A percentile compares a stretch with the other conserved stretches of the same genome.
Evolutionary conservation across 1,139 yeast genomes (phyloP).

Genomic region (Nakaseomyces sp.): DNA sequence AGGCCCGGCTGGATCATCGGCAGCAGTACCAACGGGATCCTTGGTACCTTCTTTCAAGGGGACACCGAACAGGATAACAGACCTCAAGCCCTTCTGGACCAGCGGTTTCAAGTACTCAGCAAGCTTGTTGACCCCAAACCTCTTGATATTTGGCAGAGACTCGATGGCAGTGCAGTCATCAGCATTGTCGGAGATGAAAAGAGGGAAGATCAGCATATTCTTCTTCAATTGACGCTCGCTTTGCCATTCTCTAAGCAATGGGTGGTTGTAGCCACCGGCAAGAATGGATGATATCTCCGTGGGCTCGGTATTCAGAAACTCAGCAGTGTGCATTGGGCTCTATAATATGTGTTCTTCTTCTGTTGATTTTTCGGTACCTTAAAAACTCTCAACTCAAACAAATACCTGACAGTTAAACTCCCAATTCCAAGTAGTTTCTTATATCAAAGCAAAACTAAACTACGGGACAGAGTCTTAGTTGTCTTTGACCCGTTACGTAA

Average conservation of each 20-base stretch:
- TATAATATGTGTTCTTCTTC: too few species aligned
- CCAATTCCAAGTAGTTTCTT: too few species aligned
- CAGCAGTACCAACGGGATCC: constrained; percentile 77
- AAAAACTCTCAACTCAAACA: too few species aligned
- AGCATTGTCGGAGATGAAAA: constrained; percentile 71
- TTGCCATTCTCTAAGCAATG: constrained; percentile 87
- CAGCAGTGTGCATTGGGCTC: constrained; percentile 47
- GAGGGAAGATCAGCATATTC: constrained; percentile 86
- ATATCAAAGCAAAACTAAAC: too few species aligned
- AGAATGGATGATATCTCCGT: constrained; percentile 68
- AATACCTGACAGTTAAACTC: too few species aligned
- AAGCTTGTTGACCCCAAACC: constrained; percentile 77
- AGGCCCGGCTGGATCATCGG: constrained; percentile 96
- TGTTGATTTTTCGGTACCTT: too few species aligned
- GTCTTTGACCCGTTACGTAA: too few species aligned
- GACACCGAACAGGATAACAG: constrained; percentile 90
- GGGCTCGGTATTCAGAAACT: constrained; percentile 48
- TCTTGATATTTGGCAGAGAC: constrained; percentile 77
- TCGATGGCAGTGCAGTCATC: constrained; percentile 71
- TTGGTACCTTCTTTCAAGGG: constrained; percentile 67
- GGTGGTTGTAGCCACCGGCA: constrained; percentile 92
- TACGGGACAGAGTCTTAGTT: too few species aligned
- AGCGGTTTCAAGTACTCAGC: constrained; percentile 61
- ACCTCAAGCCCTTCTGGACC: constrained; percentile 69
- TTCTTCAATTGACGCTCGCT: constrained; percentile 72